Base-by-base conservation (phyloP, 257 asterid genomes). In the Solanum virginianum region DNA sequence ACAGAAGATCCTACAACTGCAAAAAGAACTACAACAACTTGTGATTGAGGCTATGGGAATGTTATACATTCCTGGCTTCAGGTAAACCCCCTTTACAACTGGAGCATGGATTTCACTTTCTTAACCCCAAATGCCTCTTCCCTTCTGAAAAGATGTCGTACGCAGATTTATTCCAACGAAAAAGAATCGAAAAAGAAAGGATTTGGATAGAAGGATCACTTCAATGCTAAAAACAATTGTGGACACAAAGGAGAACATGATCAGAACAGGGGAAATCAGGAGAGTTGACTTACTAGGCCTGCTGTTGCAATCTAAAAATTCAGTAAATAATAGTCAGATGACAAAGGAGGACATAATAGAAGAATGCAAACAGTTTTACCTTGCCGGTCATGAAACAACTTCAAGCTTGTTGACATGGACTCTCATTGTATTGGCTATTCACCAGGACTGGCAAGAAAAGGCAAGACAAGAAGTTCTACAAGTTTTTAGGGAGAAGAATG, bases 321-420 rank as follows among this genome's bases (percentile, higher is more conserved):
- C 24, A 17, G 89, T 85, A 53, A 80, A 72, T 15, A 84, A 82
- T 68, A 80, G 14, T 15, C 54, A 75, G 82, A 89, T 92, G 94
- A 90, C 87, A 84, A 87, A 89, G 86, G 84, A 92, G 84, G 95
- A 92, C 60, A 86, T 91, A 49, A 84, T 91, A 59, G 95, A 92
- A 81, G 95, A 92, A 74, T 90, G 92, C 89, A 92, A 92, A 81
- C 87, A 54, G 13, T 91, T 91, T 70, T 91, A 90, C 88, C 88
- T 91, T 70, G 94, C 91, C 26, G 95, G 94, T 36, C 92, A 90
- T 10, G 92, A 91, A 84, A 91, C 93, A 69, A 90, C 93, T 55
- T 80, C 94, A 60, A 88, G 90, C 71, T 88, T 86, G 91, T 77
- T 92, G 84, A 87, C 91, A 22, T 92, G 95, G 94, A 89, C 93